Evolutionary conservation across 768 basidiomycete species (phyloP).

Genomic region (Candolleomyces eurysporus): DNA sequence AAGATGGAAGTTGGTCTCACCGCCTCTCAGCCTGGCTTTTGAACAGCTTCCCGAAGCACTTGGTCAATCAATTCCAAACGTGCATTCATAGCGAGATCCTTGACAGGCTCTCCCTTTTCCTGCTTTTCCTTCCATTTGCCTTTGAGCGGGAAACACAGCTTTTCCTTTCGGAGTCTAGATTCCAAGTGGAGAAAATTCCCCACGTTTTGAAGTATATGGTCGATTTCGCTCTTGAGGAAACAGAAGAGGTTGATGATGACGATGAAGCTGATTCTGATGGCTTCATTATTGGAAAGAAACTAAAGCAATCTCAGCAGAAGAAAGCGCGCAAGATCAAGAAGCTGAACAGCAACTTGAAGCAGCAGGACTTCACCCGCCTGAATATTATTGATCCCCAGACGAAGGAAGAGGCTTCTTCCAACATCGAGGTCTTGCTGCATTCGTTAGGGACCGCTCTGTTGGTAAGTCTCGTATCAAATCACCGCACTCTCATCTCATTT

Average conservation of each 20-base stretch:
- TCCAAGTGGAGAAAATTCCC: background rate
- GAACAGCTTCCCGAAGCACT: background rate
- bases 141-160: background rate
- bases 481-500: background rate
- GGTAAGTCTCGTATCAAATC: no score
- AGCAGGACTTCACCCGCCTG: no score
- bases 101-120: constrained; percentile 2
- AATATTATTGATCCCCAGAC: no score
- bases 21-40: background rate
- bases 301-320: background rate
- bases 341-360: no score
- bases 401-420: no score
- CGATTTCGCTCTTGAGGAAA: background rate
- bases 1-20: background rate
- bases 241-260: background rate
- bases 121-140: background rate
- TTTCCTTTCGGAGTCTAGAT: background rate
- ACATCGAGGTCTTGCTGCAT: no score
- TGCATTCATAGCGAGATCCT: background rate
- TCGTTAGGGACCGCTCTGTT: no score
- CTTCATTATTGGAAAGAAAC: background rate
- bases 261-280: background rate
- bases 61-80: background rate
- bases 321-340: background rate
- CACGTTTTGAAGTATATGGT: background rate